Percentiles rank a stretch among this genome's conserved stretches.
Conservation (phyloP, 2,329 filamentous ascomycete species). For the Leptosphaerulina australis region DNA sequence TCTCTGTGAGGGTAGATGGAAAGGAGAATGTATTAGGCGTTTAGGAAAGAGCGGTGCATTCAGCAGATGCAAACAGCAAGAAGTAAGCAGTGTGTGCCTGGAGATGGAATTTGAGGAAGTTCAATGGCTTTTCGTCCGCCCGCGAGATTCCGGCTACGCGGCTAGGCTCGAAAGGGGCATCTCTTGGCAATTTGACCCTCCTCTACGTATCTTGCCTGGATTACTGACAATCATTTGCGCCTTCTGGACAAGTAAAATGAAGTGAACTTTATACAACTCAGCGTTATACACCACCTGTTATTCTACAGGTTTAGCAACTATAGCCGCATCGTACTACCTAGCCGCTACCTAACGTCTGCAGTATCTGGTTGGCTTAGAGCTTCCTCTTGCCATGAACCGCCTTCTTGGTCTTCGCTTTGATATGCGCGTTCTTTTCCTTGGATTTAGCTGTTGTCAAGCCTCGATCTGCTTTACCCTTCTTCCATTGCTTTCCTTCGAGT, state of each 20-base stretch:
- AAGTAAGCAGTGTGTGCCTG: slow-evolving; percentile 17
- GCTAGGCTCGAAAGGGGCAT: slow-evolving; percentile 34
- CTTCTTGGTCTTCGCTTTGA: slow-evolving; percentile 37
- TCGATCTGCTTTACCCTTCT: slow-evolving; percentile 71
- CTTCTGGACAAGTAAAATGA: background rate
- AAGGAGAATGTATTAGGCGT: background rate
- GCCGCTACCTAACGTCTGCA: background rate
- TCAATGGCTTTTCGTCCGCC: slow-evolving; percentile 27
- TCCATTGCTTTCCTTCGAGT: slow-evolving; percentile 70
- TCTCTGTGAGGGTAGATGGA: slow-evolving; percentile 1
- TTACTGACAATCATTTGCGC: slow-evolving; percentile 5
- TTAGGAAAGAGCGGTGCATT: slow-evolving; percentile 18
- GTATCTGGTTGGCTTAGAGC: slow-evolving; percentile 2
- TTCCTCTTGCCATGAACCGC: slow-evolving; percentile 19
- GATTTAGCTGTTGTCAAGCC: slow-evolving; percentile 54
- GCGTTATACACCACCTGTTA: background rate
- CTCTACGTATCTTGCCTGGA: slow-evolving; percentile 12
- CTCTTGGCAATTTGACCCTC: slow-evolving; percentile 12
- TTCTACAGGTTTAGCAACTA: slow-evolving; percentile 4
- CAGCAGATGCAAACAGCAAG: slow-evolving; percentile 2
- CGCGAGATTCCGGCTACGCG: slow-evolving; percentile 31
- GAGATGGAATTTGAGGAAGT: slow-evolving; percentile 21
- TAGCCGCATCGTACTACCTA: slow-evolving; percentile 1
- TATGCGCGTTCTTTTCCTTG: slow-evolving; percentile 39
- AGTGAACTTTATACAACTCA: slow-evolving; percentile 5